Base-by-base conservation (phyloP, 2,329 filamentous ascomycete genomes). In the Fusarium bulbicola region DNA sequence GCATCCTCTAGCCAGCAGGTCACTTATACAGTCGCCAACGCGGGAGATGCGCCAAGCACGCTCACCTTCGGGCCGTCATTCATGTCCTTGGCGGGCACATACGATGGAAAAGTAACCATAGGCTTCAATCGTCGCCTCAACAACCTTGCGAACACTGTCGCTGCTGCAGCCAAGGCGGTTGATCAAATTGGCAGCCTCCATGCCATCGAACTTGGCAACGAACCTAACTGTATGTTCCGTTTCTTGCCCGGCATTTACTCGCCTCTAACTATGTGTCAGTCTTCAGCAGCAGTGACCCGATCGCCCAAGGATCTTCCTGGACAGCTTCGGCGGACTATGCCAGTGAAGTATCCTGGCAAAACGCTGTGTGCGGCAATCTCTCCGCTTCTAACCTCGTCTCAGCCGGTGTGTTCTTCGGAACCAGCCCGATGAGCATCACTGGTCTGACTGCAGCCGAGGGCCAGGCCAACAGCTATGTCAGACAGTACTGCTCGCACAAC, bases 401-500 rank as follows among this genome's bases (percentile, higher is more conserved):
- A 0, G 50, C 50, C 5, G 34, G 50, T 16, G 50, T 53, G 5
- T 37, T 39, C 26, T 53, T 53, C 18, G 50, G 50, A 4, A 53
- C 50, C 0, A 53, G 34, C n/a, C 50, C 50, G 16, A 53, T 53
- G 50, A 39, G 34, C 24, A 53, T 53, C 50, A 9, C 34, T 8
- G 34, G 50, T n/a, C 10, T 53, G 18, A 53, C 24, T 12, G 16
- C 16, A 39, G 24, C 7, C 18, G 50, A 53, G 18, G 34, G 34
- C 8, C 50, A 53, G 7, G 34, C 34, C 7, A 53, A 53, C 34
- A 37, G 18, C 34, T 37, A 37, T 15, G 50, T 53, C 1, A 53
- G 34, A 28, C 50, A 53, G 50, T 53, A 53, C 32, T 53, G 50
- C 20, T 53, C 34, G 24, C 50, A 53, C 20, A 53, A 53, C 10